Conservation (phyloP, 2,329 filamentous ascomycete genomes). For the Hypoxylon sp. region DNA sequence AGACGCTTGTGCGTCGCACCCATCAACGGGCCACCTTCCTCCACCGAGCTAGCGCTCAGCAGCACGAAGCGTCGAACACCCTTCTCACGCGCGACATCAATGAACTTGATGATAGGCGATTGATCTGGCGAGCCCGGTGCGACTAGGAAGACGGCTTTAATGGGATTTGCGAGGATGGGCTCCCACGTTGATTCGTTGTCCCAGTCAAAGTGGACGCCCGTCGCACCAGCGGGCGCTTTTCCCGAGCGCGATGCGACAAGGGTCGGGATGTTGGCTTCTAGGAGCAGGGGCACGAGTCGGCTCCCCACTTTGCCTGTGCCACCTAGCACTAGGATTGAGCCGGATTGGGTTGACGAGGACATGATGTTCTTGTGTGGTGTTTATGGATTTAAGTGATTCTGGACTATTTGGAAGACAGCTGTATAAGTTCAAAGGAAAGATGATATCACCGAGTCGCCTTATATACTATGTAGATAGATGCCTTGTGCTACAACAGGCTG, state of each 20-base stretch:
- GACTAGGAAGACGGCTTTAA: constrained; percentile 61
- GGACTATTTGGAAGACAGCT: not conserved
- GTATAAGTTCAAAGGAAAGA: not conserved
- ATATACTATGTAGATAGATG: constrained; percentile 2
- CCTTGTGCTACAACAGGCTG: not conserved
- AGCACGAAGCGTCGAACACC: constrained; percentile 63
- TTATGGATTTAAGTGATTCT: not conserved
- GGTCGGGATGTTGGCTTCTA: constrained; percentile 49
- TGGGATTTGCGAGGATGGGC: constrained; percentile 50
- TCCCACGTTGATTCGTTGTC: constrained; percentile 59
- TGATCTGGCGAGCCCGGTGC: constrained; percentile 55
- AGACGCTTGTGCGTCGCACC: constrained; percentile 59
- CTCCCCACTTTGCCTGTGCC: constrained; percentile 62
- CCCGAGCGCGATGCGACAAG: constrained; percentile 59
- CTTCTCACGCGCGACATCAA: constrained; percentile 58
- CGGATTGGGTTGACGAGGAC: constrained; percentile 29
- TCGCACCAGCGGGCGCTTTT: constrained; percentile 26
- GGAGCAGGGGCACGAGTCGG: constrained; percentile 57
- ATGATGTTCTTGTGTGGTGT: constrained; percentile 14
- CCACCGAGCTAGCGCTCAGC: constrained; percentile 57
- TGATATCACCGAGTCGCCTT: constrained; percentile 2
- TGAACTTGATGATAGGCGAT: constrained; percentile 57
- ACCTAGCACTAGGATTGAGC: constrained; percentile 59
- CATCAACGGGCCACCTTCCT: constrained; percentile 56
- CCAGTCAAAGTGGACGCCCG: constrained; percentile 62